These are phyloP conservation scores for Saccharomycopsis amapae DNA, from an alignment of 805 yeast genomes.

Conservation along the genomic window DNA sequence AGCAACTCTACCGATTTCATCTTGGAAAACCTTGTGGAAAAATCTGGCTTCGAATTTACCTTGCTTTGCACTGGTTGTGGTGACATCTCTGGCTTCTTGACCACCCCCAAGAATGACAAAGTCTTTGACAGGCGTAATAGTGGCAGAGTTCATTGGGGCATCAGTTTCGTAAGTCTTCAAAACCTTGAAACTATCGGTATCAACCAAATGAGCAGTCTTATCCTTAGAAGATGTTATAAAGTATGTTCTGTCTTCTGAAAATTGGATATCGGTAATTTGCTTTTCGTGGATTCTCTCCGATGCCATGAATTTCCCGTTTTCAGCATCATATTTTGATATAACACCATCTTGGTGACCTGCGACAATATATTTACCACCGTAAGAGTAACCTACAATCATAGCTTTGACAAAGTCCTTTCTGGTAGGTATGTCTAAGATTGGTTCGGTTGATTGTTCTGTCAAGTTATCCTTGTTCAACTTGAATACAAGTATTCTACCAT, in stretches of 20 bases:
- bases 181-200: conserved; percentile 65
- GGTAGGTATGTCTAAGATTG: conserved; percentile 53
- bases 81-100: conserved; percentile 97
- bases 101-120: conserved; percentile 96
- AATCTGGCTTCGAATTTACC: conserved; percentile 97
- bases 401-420: conserved; percentile 55
- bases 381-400: conserved; percentile 83
- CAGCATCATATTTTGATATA: conserved; percentile 71
- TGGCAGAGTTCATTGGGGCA: conserved; percentile 92
- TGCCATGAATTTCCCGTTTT: conserved; percentile 61
- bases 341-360: conserved; percentile 87
- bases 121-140: conserved; percentile 88
- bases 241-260: conserved; percentile 78
- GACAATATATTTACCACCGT: conserved; percentile 63
- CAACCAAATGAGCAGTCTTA: conserved; percentile 70
- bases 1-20: conserved; percentile 93
- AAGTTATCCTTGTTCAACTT: conserved; percentile 47
- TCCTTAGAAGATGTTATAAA: conserved; percentile 92
- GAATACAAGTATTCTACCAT: conserved; percentile 68
- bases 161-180: conserved; percentile 77
- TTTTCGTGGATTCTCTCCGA: conserved; percentile 65
- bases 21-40: conserved; percentile 90
- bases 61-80: conserved; percentile 88
- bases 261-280: conserved; percentile 82
- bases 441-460: conserved; percentile 43